Conservation (phyloP, 257 asterid species). For the Solanum lignicaule region DNA sequence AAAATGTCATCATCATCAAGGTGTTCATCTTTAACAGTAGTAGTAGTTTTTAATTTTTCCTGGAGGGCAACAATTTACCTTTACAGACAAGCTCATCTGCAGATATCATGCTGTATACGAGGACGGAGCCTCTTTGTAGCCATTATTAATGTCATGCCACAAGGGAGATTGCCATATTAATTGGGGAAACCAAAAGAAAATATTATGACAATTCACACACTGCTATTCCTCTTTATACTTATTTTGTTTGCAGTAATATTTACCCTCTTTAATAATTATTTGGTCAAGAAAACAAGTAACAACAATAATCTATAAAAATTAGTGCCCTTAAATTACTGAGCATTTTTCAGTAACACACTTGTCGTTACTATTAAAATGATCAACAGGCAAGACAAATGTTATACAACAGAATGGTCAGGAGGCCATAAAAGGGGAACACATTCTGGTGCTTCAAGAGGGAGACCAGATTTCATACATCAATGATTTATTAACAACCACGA, state of each 20-base stretch:
- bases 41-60: constrained; percentile 22
- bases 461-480: background rate
- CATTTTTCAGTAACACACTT: background rate
- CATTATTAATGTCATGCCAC: constrained; percentile 32
- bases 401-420: background rate
- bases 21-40: constrained; percentile 61
- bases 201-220: no score
- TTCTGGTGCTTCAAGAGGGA: background rate
- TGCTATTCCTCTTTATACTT: no score
- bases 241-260: no score
- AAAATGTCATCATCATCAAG: constrained; percentile 29
- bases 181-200: no score
- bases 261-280: no score
- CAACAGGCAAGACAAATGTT: background rate
- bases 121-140: constrained; percentile 55
- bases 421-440: background rate
- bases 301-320: no score
- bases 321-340: no score
- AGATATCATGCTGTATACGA: constrained; percentile 39
- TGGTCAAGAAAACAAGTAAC: no score
- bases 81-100: constrained; percentile 68
- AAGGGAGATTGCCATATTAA: background rate
- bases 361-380: background rate
- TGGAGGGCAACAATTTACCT: constrained; percentile 52
- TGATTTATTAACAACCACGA: background rate